Base-by-base conservation (phyloP, 257 asterid species). In the Penstemon barbatus region DNA sequence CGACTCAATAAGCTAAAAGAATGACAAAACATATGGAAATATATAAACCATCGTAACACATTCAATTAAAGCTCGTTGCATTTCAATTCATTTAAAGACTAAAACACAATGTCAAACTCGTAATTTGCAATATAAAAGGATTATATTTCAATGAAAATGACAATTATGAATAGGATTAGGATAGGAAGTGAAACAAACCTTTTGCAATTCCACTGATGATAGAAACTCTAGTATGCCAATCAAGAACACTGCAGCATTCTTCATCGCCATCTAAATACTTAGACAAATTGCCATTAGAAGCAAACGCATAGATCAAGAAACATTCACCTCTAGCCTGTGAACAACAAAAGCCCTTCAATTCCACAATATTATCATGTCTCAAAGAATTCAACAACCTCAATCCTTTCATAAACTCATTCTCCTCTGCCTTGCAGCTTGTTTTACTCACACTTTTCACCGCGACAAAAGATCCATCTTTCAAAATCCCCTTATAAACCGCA, bases 251-350 rank as follows among this genome's bases (percentile, higher is more conserved):
- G 43, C 63, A 45, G 46, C 74, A 68, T 49, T 65, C 83, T 56
- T 72, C 88, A 13, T 71, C 87, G 6, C 46, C 76, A 74, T 89
- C 97, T 9, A 94, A 89, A 75, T 78, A 91, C 57, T 44, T 75
- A 9, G 92, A 82, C 72, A 94, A 77, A 67, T 73, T 84, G 44
- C 99, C 99, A 8, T 79, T 83, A 0, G 85, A 63, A 57, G 89
- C 98, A 53, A 83, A 94, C 8, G 89, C 90, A 44, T 87, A 91
- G 57, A 94, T 75, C 57, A 94, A 74, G 80, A 91, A 91, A 68
- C 96, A 91, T 59, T 87, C 99, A 0, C 97, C 96, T 65, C 99
- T 74, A 13, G 95, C 97, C 70, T 86, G 87, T 4, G 99, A 94
- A 73, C 90, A 85, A 51, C 98, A 94, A 37, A 89, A 91, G 0